Evolutionary conservation across 148 eudicot genomes (phyloP), one percentile per base, ranked within the genome.

Genomic region (Camellia granthamiana): DNA sequence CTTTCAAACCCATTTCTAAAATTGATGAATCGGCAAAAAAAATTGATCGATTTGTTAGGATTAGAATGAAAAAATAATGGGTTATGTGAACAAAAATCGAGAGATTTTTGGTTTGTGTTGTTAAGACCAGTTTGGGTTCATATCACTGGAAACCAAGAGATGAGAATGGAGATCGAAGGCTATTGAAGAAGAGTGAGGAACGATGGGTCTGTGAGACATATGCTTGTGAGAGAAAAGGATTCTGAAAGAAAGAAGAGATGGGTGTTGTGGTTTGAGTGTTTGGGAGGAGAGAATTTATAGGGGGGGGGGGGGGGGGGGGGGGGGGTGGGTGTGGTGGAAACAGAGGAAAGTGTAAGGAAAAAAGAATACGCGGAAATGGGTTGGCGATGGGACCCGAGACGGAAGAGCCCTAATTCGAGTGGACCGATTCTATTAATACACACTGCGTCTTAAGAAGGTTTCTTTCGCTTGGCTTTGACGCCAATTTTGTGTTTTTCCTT

Each of bases 181-280:
- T 8, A 88, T 80, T 46, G 79, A 63, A 3, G 79, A 66, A 16
- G 71, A 51, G 72, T 75, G 78, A 42, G 67, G 93, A 47, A 90
- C 91, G 86, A 64, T 72, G 21, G 94, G 75, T 76, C 97, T 89
- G 14, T 90, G 94, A 89, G 93, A 90, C 97, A 90, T 91, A 89
- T 77, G 93, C 91, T 7, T 87, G 78, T 61, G 64, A 61, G 21
- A 4, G 60, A 56, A 7, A 9, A 56, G 38, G 38, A 56, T 1
- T 56, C 12, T 14, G 13, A 56, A 14, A 8, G 13, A 56, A 56
- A 14, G 13, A 56, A 56, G 3, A 8, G 3, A 12, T 8, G 8
- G 59, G 59, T 6, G 59, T 55, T 55, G 59, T 8, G 59, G 64
- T 3, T 3, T 5, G 5, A n/a, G 64, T 16, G 64, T 18, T 61